Percentiles rank a stretch among this genome's conserved stretches.
These are phyloP conservation scores for Cystofilobasidium ferigula DNA, from an alignment of 768 basidiomycete species.

Conservation along the genomic window DNA sequence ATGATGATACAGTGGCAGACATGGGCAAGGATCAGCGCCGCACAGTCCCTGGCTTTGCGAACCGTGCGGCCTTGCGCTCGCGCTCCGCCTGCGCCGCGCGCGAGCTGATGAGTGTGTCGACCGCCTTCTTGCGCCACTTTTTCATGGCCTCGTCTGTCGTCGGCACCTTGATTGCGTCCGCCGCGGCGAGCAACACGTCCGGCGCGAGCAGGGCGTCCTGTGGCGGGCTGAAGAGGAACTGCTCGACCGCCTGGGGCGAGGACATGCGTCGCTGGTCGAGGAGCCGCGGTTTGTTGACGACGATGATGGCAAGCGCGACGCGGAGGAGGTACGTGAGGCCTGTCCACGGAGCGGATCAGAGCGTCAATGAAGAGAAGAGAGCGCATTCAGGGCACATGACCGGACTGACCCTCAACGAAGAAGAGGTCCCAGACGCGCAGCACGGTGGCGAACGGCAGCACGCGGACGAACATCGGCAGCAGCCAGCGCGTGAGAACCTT, in stretches of 20 bases:
- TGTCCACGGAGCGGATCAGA: too few relatives aligned
- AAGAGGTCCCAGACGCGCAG: constrained; percentile 19
- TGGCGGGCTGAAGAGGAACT: constrained; percentile 6
- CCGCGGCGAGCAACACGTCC: constrained; percentile 7
- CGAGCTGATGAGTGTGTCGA: constrained; percentile 9
- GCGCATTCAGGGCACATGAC: neutral
- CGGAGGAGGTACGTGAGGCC: constrained; percentile 21
- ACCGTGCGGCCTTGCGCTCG: neutral
- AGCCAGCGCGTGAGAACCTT: constrained; percentile 19
- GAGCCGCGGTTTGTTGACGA: constrained; percentile 2
- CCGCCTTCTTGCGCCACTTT: constrained; percentile 6
- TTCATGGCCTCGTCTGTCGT: constrained; percentile 21
- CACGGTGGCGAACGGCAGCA: constrained; percentile 17
- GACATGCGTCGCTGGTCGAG: neutral
- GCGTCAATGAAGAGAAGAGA: neutral
- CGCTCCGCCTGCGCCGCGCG: neutral
- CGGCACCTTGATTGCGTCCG: constrained; percentile 6
- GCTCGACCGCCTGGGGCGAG: constrained; percentile 1
- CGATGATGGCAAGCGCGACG: constrained; percentile 16
- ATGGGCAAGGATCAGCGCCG: too few relatives aligned
- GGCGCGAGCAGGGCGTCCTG: constrained; percentile 18
- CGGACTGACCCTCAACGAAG: constrained; percentile 17
- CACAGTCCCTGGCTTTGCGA: too few relatives aligned
- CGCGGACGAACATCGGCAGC: constrained; percentile 22
- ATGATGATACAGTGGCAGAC: too few relatives aligned